Conservation (phyloP, 768 basidiomycete species). For the Lactifluus subvellereus region DNA sequence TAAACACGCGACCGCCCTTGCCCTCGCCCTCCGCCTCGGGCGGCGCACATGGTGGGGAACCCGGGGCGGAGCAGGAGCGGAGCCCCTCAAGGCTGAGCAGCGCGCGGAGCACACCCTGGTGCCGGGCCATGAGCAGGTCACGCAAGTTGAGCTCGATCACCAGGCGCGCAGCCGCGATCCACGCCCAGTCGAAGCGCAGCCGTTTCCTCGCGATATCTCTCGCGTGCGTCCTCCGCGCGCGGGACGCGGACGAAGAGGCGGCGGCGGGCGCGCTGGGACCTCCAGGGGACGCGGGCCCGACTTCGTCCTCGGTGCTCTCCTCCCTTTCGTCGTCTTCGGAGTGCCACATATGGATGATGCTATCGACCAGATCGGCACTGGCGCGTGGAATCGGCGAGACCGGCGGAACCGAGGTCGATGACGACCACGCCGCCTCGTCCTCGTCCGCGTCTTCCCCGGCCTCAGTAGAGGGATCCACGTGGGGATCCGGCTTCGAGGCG, state of each 20-base stretch:
- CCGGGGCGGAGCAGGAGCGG: conserved; percentile 28
- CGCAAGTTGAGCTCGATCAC: conserved; percentile 48
- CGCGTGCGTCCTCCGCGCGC: conserved; percentile 29
- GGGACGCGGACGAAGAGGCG: neutral
- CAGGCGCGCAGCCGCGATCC: conserved; percentile 45
- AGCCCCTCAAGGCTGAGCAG: conserved; percentile 29
- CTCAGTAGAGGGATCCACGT: neutral
- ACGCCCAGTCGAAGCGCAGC: conserved; percentile 44
- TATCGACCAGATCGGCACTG: too few relatives aligned
- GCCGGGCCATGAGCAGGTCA: conserved; percentile 32
- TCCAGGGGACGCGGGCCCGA: neutral
- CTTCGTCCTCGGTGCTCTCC: neutral
- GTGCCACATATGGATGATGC: too few relatives aligned
- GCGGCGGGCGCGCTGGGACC: neutral
- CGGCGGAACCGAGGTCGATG: neutral
- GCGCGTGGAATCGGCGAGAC: conserved; percentile 3
- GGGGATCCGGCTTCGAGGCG: neutral
- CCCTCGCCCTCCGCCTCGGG: neutral
- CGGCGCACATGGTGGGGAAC: conserved; percentile 6
- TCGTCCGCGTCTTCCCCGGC: neutral
- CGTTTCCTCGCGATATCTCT: conserved; percentile 29
- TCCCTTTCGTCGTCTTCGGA: neutral
- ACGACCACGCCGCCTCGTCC: neutral
- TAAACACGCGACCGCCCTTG: neutral
- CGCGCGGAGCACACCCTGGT: conserved; percentile 27